Percentiles rank a stretch among this genome's conserved stretches.
Evolutionary conservation across 1,284 basidiomycete genomes (phyloP).

Genomic region (Butyriboletus regius): DNA sequence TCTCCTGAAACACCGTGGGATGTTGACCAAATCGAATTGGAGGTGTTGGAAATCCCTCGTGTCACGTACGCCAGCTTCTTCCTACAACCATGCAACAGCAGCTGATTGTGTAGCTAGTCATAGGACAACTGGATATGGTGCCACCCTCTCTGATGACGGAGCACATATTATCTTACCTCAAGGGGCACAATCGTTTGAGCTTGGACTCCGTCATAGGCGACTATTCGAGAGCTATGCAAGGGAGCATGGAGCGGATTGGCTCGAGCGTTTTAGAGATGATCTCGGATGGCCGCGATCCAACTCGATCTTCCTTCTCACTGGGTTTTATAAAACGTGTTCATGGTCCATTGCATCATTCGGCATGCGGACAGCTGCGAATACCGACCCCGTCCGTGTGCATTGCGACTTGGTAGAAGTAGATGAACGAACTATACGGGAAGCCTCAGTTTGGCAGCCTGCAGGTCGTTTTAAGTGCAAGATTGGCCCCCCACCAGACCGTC

Average conservation of each 20-base stretch:
- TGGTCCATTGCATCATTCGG: conserved; percentile 7
- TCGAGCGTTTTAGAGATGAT: neutral
- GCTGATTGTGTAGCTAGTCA: neutral
- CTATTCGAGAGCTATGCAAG: neutral
- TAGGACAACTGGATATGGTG: neutral
- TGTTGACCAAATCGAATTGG: neutral
- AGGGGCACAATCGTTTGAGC: no score
- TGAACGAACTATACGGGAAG: neutral
- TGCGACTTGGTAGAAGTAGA: neutral
- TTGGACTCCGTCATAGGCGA: no score
- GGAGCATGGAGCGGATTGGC: conserved; percentile 1
- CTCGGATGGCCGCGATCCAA: neutral
- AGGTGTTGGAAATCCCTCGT: no score
- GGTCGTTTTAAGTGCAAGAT: conserved; percentile 3
- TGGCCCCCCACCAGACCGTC: neutral
- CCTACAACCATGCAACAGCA: no score
- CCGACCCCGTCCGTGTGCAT: neutral
- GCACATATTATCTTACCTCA: no score
- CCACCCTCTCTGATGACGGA: neutral
- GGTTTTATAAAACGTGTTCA: neutral
- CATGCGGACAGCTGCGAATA: neutral
- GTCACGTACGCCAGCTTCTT: neutral
- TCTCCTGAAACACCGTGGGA: neutral
- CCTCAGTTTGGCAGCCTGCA: neutral
- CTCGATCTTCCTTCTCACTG: conserved; percentile 6